Base-by-base conservation (phyloP, 208 protist species). In the Trypanosoma brucei region DNA sequence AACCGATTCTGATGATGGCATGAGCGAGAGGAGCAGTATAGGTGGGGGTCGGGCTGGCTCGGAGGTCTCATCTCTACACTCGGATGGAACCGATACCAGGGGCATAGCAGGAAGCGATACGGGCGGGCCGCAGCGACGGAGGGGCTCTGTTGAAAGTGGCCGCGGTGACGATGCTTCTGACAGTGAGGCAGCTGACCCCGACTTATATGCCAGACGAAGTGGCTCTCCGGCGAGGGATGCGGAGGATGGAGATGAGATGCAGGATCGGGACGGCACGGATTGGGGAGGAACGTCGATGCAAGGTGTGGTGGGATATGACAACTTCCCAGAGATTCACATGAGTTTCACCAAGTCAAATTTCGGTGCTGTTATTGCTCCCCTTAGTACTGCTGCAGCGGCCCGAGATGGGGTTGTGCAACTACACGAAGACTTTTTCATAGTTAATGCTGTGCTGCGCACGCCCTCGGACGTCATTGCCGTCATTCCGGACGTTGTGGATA, bases 401-500 rank as follows among this genome's bases (percentile, higher is more conserved):
- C 58, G 55, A 31, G 83, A 76, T 51, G 81, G 78, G 13, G 68
- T 79, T 34, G 72, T 59, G 6, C 0, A 39, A 30, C 40, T 84
- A 35, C 65, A 70, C 5, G 80, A 83, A 1, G 79, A 87, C 49
- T 57, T 94, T 45, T 94, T 94, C 65, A 35, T 90, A 0, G 78
- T 94, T 49, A 87, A 91, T 56, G 67, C 91, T 30, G 39, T 70
- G 52, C 66, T 96, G n/a, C 57, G 63, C 3, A 78, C 80, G 50
- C 72, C 76, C 1, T 62, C 73, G 31, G 22, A 76, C 65, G 66
- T 84, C 4, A 68, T 96, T 4, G 78, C 83, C 11, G 91, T 93
- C 11, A 70, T 93, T 14, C 88, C 88, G 0, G 91, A 96, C 57
- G 78, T 92, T 22, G 56, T 94, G 11, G 82, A 89, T 56, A 46